Percentiles rank a stretch among this genome's conserved stretches.
Evolutionary conservation across 495 filamentous ascomycete species (phyloP).

Genomic region (Aspergillus heteromorphus): DNA sequence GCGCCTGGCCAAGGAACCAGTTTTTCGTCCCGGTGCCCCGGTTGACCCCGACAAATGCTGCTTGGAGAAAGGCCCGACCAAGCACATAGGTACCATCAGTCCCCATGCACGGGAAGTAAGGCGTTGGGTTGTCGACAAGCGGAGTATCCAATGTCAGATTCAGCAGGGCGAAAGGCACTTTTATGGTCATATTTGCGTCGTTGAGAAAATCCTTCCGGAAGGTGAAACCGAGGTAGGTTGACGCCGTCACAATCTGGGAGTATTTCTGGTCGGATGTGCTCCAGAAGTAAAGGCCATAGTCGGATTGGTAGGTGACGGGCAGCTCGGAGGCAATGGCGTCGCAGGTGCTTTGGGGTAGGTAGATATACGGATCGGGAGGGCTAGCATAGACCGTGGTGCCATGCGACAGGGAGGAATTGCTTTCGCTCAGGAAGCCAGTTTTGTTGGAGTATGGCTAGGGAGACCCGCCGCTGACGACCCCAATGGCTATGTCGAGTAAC

Average conservation of each 20-base stretch:
- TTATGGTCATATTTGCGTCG: conserved; percentile 40
- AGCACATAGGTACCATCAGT: conserved; percentile 28
- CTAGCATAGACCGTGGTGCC: conserved; percentile 25
- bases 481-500: conserved; percentile 38
- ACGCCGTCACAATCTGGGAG: conserved; percentile 37
- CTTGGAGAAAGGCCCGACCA: conserved; percentile 53
- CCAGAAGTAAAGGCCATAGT: conserved; percentile 47
- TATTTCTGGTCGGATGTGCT: conserved; percentile 37
- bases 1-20: conserved; percentile 48
- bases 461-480: conserved; percentile 35
- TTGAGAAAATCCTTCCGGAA: conserved; percentile 29
- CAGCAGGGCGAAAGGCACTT: conserved; percentile 48
- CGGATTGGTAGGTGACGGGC: conserved; percentile 36
- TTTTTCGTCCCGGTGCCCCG: conserved; percentile 29
- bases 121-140: conserved; percentile 33
- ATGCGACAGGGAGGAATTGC: conserved; percentile 24
- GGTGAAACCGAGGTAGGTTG: conserved; percentile 45
- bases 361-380: conserved; percentile 42
- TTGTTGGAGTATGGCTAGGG: conserved; percentile 31
- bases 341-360: conserved; percentile 46
- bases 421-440: conserved; percentile 26
- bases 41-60: conserved; percentile 50
- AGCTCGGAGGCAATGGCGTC: conserved; percentile 40
- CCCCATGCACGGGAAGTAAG: conserved; percentile 50
- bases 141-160: conserved; percentile 48